Base-by-base conservation (phyloP, 306 rosid species). In the Cicer cuneatum region DNA sequence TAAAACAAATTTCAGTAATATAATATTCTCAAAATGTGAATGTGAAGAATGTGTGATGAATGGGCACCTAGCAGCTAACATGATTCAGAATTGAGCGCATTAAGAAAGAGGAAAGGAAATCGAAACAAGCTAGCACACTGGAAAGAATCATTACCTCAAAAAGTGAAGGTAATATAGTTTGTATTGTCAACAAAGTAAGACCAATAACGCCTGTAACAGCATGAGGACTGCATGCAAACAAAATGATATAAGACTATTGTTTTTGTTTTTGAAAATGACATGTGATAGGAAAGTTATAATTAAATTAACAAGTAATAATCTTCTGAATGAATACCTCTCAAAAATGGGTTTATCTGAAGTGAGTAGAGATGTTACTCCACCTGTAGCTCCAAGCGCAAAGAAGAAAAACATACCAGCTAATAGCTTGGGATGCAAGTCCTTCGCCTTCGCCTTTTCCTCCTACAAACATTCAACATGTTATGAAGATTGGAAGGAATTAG, bases 351-450 rank as follows among this genome's bases (percentile, higher is more conserved):
- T 91, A 77, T 89, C 96, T 7, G 96, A 86, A 47, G 97, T 93
- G 51, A 93, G 96, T 40, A 91, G 92, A 69, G 98, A 84, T 12
- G 83, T 93, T 42, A 89, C 38, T 82, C 98, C 98, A 12, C 98
- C 96, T 12, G 97, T 93, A 41, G 97, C 98, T 88, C 97, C 95
- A 49, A 86, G 88, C 37, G 96, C 94, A 78, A 93, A 89, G 83
- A 93, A 91, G 90, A 91, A 89, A 79, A 93, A 93, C 98, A 91
- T 93, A 49, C 98, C 98, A 12, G 78, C 97, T 66, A 91, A 80
- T 61, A 93, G 98, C 89, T 91, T 93, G 1, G 97, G 98, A 75
- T 93, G 98, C 84, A 93, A 87, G 82, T 91, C 97, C 84, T 93
- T 93, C 49, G 98, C 98, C 43, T 71, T 81, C 1, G 94, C 98